Percentiles rank a stretch among this genome's conserved stretches.
Evolutionary conservation across 768 basidiomycete species (phyloP).

Genomic region (Hysterangium stoloniferum): DNA sequence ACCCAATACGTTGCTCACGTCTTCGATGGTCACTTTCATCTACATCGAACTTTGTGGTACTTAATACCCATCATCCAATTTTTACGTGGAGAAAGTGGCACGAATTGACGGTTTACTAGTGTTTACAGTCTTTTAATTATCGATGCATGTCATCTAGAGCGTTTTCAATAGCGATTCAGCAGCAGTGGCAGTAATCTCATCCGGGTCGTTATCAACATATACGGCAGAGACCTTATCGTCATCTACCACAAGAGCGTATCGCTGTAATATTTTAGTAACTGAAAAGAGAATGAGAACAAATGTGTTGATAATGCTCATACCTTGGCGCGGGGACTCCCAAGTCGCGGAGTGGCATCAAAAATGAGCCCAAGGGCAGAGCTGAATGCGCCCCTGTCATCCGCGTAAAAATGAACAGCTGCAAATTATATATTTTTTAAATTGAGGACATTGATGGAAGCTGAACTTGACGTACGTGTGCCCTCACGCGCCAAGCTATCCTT

Average conservation of each 20-base stretch:
- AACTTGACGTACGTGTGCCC: slow-evolving; percentile 44
- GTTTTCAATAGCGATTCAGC: no score
- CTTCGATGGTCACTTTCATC: no score
- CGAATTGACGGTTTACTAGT: no score
- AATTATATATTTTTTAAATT: slow-evolving; percentile 17
- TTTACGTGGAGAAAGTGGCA: no score
- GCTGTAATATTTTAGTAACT: slow-evolving; percentile 32
- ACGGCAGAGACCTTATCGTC: slow-evolving; percentile 64
- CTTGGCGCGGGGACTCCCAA: slow-evolving; percentile 65
- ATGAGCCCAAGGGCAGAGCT: slow-evolving; percentile 46
- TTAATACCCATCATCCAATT: no score
- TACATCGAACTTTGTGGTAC: no score
- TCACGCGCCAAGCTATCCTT: slow-evolving; percentile 50
- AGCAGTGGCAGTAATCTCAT: slow-evolving; percentile 43
- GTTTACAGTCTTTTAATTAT: no score
- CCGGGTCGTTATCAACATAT: slow-evolving; percentile 42
- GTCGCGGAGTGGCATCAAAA: slow-evolving; percentile 52
- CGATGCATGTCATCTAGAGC: no score
- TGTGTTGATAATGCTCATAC: slow-evolving; percentile 23
- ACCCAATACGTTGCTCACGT: no score
- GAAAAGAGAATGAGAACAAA: neutral
- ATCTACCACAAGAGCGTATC: slow-evolving; percentile 61
- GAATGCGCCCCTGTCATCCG: slow-evolving; percentile 61
- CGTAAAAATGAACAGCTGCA: slow-evolving; percentile 50
- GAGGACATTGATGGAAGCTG: slow-evolving; percentile 26